Conservation (phyloP, 495 filamentous ascomycete species). For the Hypoxylon cercidicola region DNA sequence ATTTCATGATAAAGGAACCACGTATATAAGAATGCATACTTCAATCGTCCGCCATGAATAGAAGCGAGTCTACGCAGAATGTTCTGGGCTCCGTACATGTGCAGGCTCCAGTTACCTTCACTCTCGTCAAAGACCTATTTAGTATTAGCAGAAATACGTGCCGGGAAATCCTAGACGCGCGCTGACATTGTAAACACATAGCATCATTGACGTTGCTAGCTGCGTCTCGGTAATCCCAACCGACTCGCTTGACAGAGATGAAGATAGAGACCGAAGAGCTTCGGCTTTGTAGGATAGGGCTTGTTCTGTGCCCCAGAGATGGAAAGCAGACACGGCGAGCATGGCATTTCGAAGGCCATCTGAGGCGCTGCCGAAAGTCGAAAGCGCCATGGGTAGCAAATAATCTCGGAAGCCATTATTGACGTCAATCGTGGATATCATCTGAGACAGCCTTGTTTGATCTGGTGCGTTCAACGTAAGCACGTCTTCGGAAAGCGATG, state of each 20-base stretch:
- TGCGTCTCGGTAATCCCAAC: constrained; percentile 47
- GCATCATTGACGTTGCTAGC: constrained; percentile 52
- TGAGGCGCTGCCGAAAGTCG: constrained; percentile 39
- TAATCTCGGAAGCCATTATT: constrained; percentile 50
- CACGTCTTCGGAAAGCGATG: not conserved
- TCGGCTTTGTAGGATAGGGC: constrained; percentile 49
- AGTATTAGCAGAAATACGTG: constrained; percentile 14
- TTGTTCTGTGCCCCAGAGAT: constrained; percentile 43
- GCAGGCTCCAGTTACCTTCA: constrained; percentile 48
- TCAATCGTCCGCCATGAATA: constrained; percentile 40
- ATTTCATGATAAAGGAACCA: constrained; percentile 53
- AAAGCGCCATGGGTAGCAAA: constrained; percentile 49
- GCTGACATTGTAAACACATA: constrained; percentile 52
- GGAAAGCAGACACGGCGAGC: constrained; percentile 48
- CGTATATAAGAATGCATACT: constrained; percentile 47
- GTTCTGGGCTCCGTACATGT: constrained; percentile 47
- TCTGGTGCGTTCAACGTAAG: constrained; percentile 38
- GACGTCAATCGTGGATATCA: constrained; percentile 52
- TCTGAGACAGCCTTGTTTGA: constrained; percentile 42
- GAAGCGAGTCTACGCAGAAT: constrained; percentile 42
- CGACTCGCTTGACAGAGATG: constrained; percentile 39
- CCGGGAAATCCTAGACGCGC: not conserved
- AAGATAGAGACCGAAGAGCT: constrained; percentile 47
- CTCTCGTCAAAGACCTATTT: constrained; percentile 51
- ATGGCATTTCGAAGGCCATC: constrained; percentile 49